These are phyloP conservation scores for Raffaelea deltoideospora DNA, from an alignment of 2,329 filamentous ascomycete species.

Conservation along the genomic window DNA sequence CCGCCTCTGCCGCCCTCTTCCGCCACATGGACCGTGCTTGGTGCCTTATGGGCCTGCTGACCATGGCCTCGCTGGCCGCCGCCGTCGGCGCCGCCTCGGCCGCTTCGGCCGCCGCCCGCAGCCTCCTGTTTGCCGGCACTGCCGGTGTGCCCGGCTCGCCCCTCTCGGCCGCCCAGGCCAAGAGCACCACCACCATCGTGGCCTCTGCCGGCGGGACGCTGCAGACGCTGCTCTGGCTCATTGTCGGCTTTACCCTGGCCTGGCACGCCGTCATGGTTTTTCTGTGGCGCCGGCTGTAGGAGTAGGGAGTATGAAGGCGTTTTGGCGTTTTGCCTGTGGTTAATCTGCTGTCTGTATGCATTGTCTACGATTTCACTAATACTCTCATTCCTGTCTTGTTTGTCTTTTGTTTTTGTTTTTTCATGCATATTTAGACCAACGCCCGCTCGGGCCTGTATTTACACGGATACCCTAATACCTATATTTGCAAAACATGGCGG, in stretches of 20 bases:
- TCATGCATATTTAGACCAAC: background rate
- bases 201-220: conserved; percentile 6
- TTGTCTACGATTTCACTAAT: too few species aligned
- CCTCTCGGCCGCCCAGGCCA: background rate
- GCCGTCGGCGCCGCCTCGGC: conserved; percentile 7
- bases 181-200: background rate
- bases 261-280: conserved; percentile 9
- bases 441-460: too few species aligned
- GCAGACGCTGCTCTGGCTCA: conserved; percentile 10
- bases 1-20: too few species aligned
- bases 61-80: conserved; percentile 6
- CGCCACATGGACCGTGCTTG: conserved; percentile 3
- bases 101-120: conserved; percentile 7
- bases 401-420: background rate
- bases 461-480: too few species aligned
- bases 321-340: too few species aligned
- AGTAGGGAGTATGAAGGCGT: background rate
- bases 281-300: conserved; percentile 2
- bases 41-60: conserved; percentile 3
- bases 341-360: too few species aligned
- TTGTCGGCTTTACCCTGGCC: conserved; percentile 7
- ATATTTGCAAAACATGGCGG: too few species aligned
- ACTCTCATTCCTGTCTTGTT: too few species aligned
- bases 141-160: conserved; percentile 5
- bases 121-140: conserved; percentile 9